Evolutionary conservation across 768 basidiomycete genomes (phyloP).

Genomic region (Austroboletus eburneus): DNA sequence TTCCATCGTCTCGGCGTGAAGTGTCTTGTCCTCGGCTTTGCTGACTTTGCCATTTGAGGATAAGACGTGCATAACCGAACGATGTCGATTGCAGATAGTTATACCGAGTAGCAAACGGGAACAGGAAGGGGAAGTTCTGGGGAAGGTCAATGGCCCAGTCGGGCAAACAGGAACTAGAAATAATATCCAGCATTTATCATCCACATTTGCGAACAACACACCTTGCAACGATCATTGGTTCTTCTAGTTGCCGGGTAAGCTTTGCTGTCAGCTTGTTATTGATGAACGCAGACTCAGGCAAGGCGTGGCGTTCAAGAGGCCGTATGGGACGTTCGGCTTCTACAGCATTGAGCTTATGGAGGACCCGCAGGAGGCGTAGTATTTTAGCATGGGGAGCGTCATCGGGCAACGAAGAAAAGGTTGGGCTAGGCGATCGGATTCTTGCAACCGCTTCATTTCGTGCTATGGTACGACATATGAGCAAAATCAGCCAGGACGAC

Average conservation of each 20-base stretch:
- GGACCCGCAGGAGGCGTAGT: constrained; percentile 79
- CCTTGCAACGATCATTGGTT: constrained; percentile 99
- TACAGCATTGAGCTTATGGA: constrained; percentile 78
- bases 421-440: constrained; percentile 60
- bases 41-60: constrained; percentile 92
- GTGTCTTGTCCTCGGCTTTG: constrained; percentile 75
- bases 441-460: constrained; percentile 41
- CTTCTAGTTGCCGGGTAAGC: constrained; percentile 93
- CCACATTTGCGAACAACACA: constrained; percentile 31
- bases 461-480: constrained; percentile 23
- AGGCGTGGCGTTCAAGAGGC: constrained; percentile 49
- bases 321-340: constrained; percentile 55
- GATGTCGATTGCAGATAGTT: constrained; percentile 97
- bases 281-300: constrained; percentile 83
- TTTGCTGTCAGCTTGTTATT: constrained; percentile 99
- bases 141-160: constrained; percentile 97
- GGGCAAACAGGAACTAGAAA: constrained; percentile 81
- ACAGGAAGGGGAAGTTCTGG: constrained; percentile 96
- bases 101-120: constrained; percentile 97
- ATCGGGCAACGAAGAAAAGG: constrained; percentile 75
- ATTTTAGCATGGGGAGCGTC: constrained; percentile 88
- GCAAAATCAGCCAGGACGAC: background rate
- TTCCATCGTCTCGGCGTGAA: constrained; percentile 82
- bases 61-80: constrained; percentile 94
- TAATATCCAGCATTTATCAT: constrained; percentile 1